These are phyloP conservation scores for Raphanus hybrid DNA, from an alignment of 441 rosid species.

Conservation along the genomic window DNA sequence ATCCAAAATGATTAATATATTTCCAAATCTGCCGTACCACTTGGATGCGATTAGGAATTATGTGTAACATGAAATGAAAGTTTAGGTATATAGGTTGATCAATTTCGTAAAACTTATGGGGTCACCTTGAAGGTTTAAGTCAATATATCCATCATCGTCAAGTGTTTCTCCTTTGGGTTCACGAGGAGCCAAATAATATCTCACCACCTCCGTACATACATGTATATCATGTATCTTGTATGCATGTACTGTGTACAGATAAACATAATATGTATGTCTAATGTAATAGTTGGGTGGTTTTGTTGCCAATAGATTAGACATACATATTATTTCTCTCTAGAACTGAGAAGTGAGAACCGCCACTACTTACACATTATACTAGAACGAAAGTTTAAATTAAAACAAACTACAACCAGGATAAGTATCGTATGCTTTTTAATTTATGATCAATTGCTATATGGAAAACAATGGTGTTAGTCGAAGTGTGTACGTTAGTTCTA, in stretches of 20 bases:
- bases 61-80: constrained; percentile 17
- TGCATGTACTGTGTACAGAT: background rate
- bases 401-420: background rate
- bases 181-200: constrained; percentile 33
- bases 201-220: constrained; percentile 34
- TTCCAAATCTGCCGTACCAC: no score
- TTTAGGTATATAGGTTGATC: constrained; percentile 20
- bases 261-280: background rate
- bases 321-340: background rate
- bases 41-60: constrained; percentile 14
- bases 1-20: no score
- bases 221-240: background rate
- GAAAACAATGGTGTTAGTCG: background rate
- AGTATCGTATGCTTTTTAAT: background rate
- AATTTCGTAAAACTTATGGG: constrained; percentile 25
- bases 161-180: constrained; percentile 35
- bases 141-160: constrained; percentile 16
- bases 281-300: background rate
- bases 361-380: constrained; percentile 5
- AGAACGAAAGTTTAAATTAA: background rate
- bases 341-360: background rate
- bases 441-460: background rate
- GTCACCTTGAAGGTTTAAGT: constrained; percentile 21
- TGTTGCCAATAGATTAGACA: background rate
- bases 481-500: constrained; percentile 12